Base-by-base conservation (phyloP, 1,139 yeast genomes). In the Blastobotrys buckinghamii region DNA sequence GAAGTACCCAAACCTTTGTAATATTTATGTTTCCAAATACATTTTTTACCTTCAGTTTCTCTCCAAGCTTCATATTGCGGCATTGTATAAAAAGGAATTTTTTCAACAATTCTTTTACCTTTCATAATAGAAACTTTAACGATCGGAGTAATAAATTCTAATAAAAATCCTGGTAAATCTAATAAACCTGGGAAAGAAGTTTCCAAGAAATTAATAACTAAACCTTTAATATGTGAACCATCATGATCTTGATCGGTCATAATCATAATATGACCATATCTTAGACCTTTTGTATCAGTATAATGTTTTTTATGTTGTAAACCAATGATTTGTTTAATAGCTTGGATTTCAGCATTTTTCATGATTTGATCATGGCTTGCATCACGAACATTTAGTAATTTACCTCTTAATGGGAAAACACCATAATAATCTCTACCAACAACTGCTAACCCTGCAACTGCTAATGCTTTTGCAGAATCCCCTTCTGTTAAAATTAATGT, bases 191-290 rank as follows among this genome's bases (percentile, higher is more conserved):
- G 98, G 71, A 94, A 94, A 42, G 96, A 85, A 5, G 94, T 79
- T 66, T 92, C 97, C 53, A 94, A 71, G 63, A 92, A 94, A 65
- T 94, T 94, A 62, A 94, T 94, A 54, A 94, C 79, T 59, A 94
- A 77, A 55, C 99, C 99, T 66, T 94, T 94, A 64, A 94, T 94
- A 72, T 94, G 99, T 19, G 96, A 86, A 52, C 99, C 99, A 76
- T 94, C 99, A 61, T 90, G 96, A 86, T 94, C 99, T 70, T 94
- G 99, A 85, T 94, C 99, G 5, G 99, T 89, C 98, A 94, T 94
- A 63, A 94, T 89, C 97, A 94, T 92, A 45, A 94, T 78, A 66
- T 89, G 96, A 26, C 99, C 98, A 64, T 94, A 94, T 64, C 99
- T 81, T 54, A 94, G 73, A 10, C 83, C 81, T 51, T 78, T 79